Base-by-base conservation (phyloP, 768 basidiomycete species). In the Amanita exitialis region DNA sequence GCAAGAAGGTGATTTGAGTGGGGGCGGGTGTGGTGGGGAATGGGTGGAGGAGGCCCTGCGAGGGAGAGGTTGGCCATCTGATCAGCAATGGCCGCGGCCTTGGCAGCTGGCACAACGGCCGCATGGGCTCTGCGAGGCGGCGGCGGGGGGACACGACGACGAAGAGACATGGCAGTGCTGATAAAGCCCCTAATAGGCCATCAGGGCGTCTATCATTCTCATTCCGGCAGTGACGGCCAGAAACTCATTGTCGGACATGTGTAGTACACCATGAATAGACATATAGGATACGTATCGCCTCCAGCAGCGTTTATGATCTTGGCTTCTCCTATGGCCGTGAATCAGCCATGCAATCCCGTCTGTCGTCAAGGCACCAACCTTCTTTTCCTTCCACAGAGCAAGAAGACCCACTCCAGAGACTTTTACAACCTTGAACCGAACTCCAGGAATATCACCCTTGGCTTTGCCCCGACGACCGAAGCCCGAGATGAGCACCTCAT, bases 401-500 rank as follows among this genome's bases (percentile, higher is more conserved):
- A 96, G 81, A 53, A 99, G 82, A 78, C 96, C 96, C 59, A 99
- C 96, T 66, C 96, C 96, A 50, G 96, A 97, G 38, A 99, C 96
- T 77, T 99, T 98, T 63, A 99, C 96, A 60, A 98, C 85, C 76
- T 99, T 98, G 87, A 97, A 98, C 58, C 95, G 91, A 58, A 98
- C 95, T 82, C 96, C 94, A 37, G 96, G 96, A 74, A 99, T 98
- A 88, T 98, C 95, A 85, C 90, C 96, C 82, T 98, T 99, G 56
- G 95, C 95, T 77, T 98, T 98, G 59, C 96, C 96, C 61, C 94
- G 83, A 68, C 96, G 92, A 84, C 96, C 96, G 82, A 99, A 99
- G 73, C 96, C 95, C 58, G 95, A 97, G 69, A 98, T 97, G 59
- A 96, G 86, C 59, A 99, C 96, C 73, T 98, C 94, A 71, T 98